phyloP scores from a whole-genome alignment of 2,329 filamentous ascomycete species.

The Raffaelea ambrosiae region DNA sequence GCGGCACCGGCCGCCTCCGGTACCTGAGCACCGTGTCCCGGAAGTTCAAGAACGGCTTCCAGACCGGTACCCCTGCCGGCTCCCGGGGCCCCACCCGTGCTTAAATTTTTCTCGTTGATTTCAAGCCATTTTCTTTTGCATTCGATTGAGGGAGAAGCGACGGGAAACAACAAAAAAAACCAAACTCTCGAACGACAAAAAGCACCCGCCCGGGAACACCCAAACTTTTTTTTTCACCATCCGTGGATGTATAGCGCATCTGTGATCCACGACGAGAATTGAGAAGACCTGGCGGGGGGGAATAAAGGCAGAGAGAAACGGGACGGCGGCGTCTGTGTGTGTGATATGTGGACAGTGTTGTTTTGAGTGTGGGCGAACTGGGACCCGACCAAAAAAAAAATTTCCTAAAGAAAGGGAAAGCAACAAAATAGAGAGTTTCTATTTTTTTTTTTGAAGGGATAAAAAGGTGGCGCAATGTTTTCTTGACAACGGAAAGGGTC shows the following conservation, averaged over 20 bases:
- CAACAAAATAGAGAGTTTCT: not conserved
- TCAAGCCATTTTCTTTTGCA: not conserved
- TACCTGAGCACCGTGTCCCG: slow-evolving; percentile 89
- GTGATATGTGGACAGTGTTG: too few species aligned
- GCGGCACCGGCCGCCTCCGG: slow-evolving; percentile 91
- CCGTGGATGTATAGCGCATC: too few species aligned
- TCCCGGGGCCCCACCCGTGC: slow-evolving; percentile 54
- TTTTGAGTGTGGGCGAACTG: too few species aligned
- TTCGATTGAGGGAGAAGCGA: not conserved
- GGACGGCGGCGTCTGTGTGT: too few species aligned
- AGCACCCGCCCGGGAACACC: too few species aligned
- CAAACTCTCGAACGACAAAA: not conserved
- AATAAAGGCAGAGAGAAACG: too few species aligned
- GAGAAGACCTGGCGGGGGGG: too few species aligned
- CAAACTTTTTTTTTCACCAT: too few species aligned
- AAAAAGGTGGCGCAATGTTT: not conserved
- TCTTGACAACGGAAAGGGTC: too few species aligned
- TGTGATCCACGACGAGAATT: too few species aligned
- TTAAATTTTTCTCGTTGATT: slow-evolving; percentile 6
- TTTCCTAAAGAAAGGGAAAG: too few species aligned
- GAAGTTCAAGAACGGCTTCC: slow-evolving; percentile 98
- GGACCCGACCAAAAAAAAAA: too few species aligned
- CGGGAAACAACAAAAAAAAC: not conserved
- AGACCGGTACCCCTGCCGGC: slow-evolving; percentile 77
- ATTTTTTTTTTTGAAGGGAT: not conserved